Evolutionary conservation across 148 eudicot genomes (phyloP).

Genomic region (Hydrangea macrophylla): DNA sequence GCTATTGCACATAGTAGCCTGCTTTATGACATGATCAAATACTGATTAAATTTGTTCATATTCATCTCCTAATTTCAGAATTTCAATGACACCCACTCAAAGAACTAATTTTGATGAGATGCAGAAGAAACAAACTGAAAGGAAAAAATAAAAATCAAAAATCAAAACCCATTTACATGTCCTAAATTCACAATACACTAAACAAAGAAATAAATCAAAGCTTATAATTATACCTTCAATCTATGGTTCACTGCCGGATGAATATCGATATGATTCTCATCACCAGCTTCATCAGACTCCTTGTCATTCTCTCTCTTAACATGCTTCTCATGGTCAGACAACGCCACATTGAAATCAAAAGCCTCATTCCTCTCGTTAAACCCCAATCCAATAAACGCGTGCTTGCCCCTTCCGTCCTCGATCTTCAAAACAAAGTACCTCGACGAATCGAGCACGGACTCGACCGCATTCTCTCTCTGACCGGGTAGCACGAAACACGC

Average conservation of each 20-base stretch:
- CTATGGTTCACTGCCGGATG: conserved; percentile 96
- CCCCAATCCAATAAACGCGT: conserved; percentile 89
- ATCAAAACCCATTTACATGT: too few species aligned
- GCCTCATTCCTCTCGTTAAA: conserved; percentile 91
- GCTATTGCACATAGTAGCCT: too few species aligned
- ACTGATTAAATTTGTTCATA: too few species aligned
- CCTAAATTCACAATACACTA: too few species aligned
- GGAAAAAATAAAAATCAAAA: too few species aligned
- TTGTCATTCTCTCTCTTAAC: conserved; percentile 69
- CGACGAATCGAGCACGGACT: conserved; percentile 84
- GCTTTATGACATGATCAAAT: too few species aligned
- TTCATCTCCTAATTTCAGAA: too few species aligned
- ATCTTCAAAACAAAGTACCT: conserved; percentile 84
- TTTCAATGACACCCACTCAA: too few species aligned
- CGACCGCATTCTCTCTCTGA: conserved; percentile 69
- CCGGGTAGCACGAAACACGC: conserved; percentile 80
- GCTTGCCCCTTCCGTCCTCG: conserved; percentile 92
- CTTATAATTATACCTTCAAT: conserved; percentile 52
- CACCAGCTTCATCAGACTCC: conserved; percentile 35
- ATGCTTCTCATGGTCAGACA: conserved; percentile 94
- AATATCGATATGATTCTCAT: conserved; percentile 63
- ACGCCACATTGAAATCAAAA: conserved; percentile 93
- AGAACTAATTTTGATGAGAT: too few species aligned
- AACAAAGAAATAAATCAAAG: too few species aligned
- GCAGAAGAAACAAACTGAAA: too few species aligned